These are phyloP conservation scores for Botrytis fabae DNA, from an alignment of 2,329 filamentous ascomycete genomes.

Conservation along the genomic window DNA sequence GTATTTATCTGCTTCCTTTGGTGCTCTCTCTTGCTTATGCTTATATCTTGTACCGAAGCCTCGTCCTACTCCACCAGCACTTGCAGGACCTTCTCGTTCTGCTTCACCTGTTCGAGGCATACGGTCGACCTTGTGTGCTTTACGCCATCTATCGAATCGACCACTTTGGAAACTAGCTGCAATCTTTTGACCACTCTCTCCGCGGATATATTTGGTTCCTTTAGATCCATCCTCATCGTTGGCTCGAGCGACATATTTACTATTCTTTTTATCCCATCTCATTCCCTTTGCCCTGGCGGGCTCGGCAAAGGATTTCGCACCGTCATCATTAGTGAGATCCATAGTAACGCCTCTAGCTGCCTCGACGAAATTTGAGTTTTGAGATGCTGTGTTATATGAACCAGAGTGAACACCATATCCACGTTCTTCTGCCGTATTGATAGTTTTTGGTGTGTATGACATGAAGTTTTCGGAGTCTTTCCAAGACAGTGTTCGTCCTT, in stretches of 20 bases:
- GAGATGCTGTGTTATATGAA: constrained; percentile 51
- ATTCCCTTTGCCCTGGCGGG: constrained; percentile 70
- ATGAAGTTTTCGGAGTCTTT: constrained; percentile 92
- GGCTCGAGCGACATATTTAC: constrained; percentile 86
- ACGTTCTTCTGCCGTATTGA: constrained; percentile 82
- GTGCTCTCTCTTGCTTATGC: constrained; percentile 84
- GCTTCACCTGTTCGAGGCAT: constrained; percentile 81
- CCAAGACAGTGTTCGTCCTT: constrained; percentile 63
- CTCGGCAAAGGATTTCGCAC: constrained; percentile 74
- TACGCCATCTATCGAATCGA: constrained; percentile 90
- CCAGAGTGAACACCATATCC: constrained; percentile 92
- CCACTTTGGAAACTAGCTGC: constrained; percentile 91
- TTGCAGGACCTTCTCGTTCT: constrained; percentile 53
- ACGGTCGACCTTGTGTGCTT: constrained; percentile 75
- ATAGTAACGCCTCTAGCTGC: constrained; percentile 86
- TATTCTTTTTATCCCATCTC: constrained; percentile 96
- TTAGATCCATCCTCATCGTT: constrained; percentile 95
- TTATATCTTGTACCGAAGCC: constrained; percentile 64
- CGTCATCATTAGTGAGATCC: constrained; percentile 90
- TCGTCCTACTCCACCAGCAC: constrained; percentile 40
- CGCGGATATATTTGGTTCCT: constrained; percentile 70
- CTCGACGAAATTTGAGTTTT: constrained; percentile 74
- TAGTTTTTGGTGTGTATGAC: constrained; percentile 83
- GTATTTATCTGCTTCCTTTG: constrained; percentile 90
- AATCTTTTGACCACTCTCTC: constrained; percentile 94